Evolutionary conservation across 495 filamentous ascomycete species (phyloP), one percentile per base, ranked within the genome.

Genomic region (Ascodesmis nigricans): DNA sequence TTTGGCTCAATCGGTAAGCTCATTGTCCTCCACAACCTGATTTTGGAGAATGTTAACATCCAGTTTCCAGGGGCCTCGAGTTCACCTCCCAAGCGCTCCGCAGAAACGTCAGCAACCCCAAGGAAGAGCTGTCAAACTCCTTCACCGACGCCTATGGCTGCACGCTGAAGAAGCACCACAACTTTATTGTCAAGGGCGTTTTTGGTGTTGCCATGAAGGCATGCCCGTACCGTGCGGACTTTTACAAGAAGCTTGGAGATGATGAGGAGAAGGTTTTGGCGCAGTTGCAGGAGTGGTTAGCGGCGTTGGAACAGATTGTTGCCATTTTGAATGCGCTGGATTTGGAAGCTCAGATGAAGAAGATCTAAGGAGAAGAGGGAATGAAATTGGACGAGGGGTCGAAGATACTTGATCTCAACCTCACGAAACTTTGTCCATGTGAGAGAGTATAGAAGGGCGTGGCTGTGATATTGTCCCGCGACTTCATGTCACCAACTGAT

Each of bases 181-280:
- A 61, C 44, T 75, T 87, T 55, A 30, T 93, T 20, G 60, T 91
- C 30, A 91, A 82, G 61, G 77, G 78, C 36, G 63, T 91, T 45
- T 93, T 93, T 64, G 73, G 64, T 43, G 72, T 79, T 36, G 87
- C 90, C 43, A 91, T 95, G 80, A 65, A 66, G 40, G 82, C 80
- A 5, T 82, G 75, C 45, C 87, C 90, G 2, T 91, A 91, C 63
- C 71, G 82, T 26, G 78, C 75, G 42, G 74, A 78, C 48, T 95
- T 95, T 52, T 92, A 91, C 50, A 50, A 46, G 31, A 93, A 92
- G 65, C 58, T 95, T 16, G 84, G 78, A 9, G 58, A 58, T 4
- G 67, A 83, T 46, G 46, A 65, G 44, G 58, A 49, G 21, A 64
- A 71, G 54, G 70, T 90, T 31, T 34, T 60, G 10, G 51, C 50